Percentiles rank a stretch among this genome's conserved stretches.
Conservation (phyloP, 345 rosid genomes). For the Odontarrhena argentea region DNA sequence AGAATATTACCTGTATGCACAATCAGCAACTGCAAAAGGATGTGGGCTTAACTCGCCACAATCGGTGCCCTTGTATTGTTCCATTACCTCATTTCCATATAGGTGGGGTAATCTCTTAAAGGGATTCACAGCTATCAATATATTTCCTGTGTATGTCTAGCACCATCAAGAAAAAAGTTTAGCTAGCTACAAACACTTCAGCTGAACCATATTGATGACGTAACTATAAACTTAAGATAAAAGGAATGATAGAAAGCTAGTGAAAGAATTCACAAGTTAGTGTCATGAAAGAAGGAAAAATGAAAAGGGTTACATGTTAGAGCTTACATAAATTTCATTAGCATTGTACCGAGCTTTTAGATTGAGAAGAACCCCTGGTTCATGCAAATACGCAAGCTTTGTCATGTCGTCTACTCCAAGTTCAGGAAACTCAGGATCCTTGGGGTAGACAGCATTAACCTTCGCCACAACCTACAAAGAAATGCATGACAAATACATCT, state of each 20-base stretch:
- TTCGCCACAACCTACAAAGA: conserved; percentile 64
- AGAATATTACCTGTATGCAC: conserved; percentile 77
- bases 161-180: conserved; percentile 18
- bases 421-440: conserved; percentile 86
- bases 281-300: conserved; percentile 11
- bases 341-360: conserved; percentile 68
- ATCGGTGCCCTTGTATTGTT: conserved; percentile 74
- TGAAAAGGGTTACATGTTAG: conserved; percentile 14
- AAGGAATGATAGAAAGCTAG: background rate
- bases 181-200: conserved; percentile 5
- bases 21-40: conserved; percentile 96
- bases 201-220: conserved; percentile 5
- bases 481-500: conserved; percentile 20
- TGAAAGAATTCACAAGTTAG: conserved; percentile 11
- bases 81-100: conserved; percentile 78
- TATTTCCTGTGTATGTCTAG: conserved; percentile 94
- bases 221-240: background rate
- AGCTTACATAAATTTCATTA: conserved; percentile 93
- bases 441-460: conserved; percentile 61
- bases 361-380: conserved; percentile 93
- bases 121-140: conserved; percentile 96
- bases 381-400: conserved; percentile 91
- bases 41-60: conserved; percentile 94
- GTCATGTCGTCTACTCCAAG: conserved; percentile 97
- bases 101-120: conserved; percentile 84